Conservation (phyloP, 1,284 basidiomycete genomes). For the Malassezia brasiliensis region DNA sequence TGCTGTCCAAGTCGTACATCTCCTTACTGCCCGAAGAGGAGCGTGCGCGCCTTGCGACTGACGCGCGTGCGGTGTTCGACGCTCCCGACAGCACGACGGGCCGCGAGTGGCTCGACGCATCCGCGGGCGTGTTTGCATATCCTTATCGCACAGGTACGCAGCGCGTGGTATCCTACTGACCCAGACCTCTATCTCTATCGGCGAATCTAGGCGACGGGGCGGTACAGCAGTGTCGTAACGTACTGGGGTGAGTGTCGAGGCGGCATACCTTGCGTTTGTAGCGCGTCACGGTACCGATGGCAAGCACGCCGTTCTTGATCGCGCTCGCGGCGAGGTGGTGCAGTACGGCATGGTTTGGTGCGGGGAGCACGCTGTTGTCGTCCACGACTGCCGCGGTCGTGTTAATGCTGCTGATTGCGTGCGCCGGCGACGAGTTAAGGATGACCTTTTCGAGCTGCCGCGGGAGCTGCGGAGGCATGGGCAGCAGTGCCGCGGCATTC, state of each 20-base stretch:
- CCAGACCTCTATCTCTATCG: slow-evolving; percentile 8
- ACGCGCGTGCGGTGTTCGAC: slow-evolving; percentile 20
- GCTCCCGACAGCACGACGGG: slow-evolving; percentile 22
- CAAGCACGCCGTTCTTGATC: slow-evolving; percentile 84
- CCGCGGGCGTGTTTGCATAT: slow-evolving; percentile 35
- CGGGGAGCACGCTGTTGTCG: slow-evolving; percentile 83
- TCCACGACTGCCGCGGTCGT: slow-evolving; percentile 55
- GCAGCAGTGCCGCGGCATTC: slow-evolving; percentile 18
- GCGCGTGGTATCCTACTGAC: slow-evolving; percentile 2
- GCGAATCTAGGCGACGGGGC: slow-evolving; percentile 9
- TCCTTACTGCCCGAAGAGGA: slow-evolving; percentile 25
- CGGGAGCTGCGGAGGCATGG: slow-evolving; percentile 61
- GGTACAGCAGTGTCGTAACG: slow-evolving; percentile 15
- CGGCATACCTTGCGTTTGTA: slow-evolving; percentile 71
- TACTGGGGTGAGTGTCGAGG: slow-evolving; percentile 1
- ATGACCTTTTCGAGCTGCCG: slow-evolving; percentile 89
- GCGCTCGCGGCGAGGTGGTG: slow-evolving; percentile 93
- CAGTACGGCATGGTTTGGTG: slow-evolving; percentile 77
- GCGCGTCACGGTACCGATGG: slow-evolving; percentile 82
- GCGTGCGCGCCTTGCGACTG: slow-evolving; percentile 17
- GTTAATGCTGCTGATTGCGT: slow-evolving; percentile 23
- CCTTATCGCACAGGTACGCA: slow-evolving; percentile 12
- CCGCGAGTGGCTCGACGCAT: slow-evolving; percentile 36
- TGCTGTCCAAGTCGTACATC: slow-evolving; percentile 38
- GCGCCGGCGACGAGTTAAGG: slow-evolving; percentile 57